Percentiles rank a stretch among this genome's conserved stretches.
phyloP scores from a whole-genome alignment of 2,329 filamentous ascomycete species.

The Penicillium glabrum region DNA sequence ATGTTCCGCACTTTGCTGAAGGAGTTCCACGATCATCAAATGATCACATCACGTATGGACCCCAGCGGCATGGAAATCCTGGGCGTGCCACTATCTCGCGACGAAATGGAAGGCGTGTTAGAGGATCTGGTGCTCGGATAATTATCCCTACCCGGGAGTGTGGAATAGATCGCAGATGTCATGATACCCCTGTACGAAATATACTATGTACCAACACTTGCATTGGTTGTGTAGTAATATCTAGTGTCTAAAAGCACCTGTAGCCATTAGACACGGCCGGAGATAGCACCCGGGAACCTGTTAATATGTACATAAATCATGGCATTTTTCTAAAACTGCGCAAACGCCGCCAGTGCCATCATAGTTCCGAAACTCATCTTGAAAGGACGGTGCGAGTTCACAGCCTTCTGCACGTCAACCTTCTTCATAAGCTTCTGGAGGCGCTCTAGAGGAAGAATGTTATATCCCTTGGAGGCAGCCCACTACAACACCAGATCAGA shows the following conservation, averaged over 20 bases:
- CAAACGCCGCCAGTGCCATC: slow-evolving; percentile 49
- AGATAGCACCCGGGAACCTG: neutral
- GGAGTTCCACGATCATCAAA: slow-evolving; percentile 98
- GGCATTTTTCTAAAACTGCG: slow-evolving; percentile 32
- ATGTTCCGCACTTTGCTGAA: slow-evolving; percentile 91
- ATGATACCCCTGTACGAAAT: slow-evolving; percentile 36
- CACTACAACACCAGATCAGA: slow-evolving; percentile 30
- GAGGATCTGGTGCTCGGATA: slow-evolving; percentile 64
- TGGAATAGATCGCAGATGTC: slow-evolving; percentile 21
- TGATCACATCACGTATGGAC: slow-evolving; percentile 89
- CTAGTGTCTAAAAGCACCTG: neutral
- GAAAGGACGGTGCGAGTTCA: slow-evolving; percentile 44
- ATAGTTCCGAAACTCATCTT: slow-evolving; percentile 48
- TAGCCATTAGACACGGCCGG: neutral
- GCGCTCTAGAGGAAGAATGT: slow-evolving; percentile 42
- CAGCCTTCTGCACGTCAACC: slow-evolving; percentile 38
- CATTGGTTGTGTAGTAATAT: slow-evolving; percentile 1
- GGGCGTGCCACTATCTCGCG: slow-evolving; percentile 78
- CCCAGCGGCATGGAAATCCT: slow-evolving; percentile 80
- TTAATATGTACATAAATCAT: neutral
- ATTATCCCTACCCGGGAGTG: slow-evolving; percentile 2
- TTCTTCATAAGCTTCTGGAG: slow-evolving; percentile 44
- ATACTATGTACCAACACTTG: slow-evolving; percentile 10
- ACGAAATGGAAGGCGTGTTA: slow-evolving; percentile 84
- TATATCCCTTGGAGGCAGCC: slow-evolving; percentile 48